Conservation (phyloP, 768 basidiomycete genomes). For the Lactarius indigo region DNA sequence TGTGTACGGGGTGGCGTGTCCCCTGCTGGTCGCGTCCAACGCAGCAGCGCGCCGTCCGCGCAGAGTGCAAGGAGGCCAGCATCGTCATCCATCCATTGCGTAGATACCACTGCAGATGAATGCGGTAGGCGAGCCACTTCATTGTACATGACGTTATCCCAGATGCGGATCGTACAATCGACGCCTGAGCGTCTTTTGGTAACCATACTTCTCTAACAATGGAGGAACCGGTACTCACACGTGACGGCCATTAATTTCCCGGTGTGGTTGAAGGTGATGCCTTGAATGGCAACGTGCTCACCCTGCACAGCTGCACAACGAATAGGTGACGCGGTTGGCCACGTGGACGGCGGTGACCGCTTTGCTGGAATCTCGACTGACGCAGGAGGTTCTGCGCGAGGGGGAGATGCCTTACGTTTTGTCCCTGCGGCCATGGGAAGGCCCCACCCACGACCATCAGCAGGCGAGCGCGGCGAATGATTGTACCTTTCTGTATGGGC, state of each 20-base stretch:
- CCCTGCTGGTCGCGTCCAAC: slow-evolving; percentile 58
- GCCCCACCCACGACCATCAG: slow-evolving; percentile 12
- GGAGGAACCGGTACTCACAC: slow-evolving; percentile 40
- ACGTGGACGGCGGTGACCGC: slow-evolving; percentile 38
- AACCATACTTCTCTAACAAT: background rate
- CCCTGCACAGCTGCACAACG: slow-evolving; percentile 41
- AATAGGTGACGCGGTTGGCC: slow-evolving; percentile 46
- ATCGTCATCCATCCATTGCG: slow-evolving; percentile 49
- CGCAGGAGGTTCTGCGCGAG: slow-evolving; percentile 8
- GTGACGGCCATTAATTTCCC: slow-evolving; percentile 54
- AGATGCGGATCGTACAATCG: slow-evolving; percentile 57
- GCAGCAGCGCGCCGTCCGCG: slow-evolving; percentile 52
- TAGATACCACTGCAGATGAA: slow-evolving; percentile 44
- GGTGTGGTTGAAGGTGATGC: slow-evolving; percentile 49
- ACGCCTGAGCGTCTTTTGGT: slow-evolving; percentile 37
- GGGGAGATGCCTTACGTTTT: slow-evolving; percentile 24
- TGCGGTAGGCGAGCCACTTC: slow-evolving; percentile 59
- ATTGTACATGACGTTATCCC: slow-evolving; percentile 44
- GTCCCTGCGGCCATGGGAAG: slow-evolving; percentile 9
- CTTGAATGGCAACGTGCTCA: slow-evolving; percentile 45
- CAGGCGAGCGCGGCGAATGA: background rate
- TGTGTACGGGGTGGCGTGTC: slow-evolving; percentile 13
- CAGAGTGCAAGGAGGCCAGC: slow-evolving; percentile 29
- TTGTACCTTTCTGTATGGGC: slow-evolving; percentile 3
- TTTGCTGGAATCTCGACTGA: slow-evolving; percentile 19